Percentiles rank a stretch among this genome's conserved stretches.
phyloP scores from a whole-genome alignment of 345 rosid genomes.

The Lenwebbia sp. region DNA sequence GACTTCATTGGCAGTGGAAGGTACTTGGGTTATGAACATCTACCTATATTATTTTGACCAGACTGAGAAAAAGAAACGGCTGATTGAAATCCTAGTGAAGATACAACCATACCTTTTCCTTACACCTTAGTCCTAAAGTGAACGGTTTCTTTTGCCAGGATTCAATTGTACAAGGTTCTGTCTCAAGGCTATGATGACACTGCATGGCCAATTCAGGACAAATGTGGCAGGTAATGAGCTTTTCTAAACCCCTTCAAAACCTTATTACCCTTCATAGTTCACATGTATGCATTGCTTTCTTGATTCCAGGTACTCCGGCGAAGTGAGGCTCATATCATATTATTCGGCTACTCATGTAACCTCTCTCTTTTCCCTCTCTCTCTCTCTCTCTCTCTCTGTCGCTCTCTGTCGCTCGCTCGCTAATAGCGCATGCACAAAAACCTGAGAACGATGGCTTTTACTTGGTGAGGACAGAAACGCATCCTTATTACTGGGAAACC shows the following conservation, averaged over 20 bases:
- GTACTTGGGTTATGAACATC: constrained; percentile 13
- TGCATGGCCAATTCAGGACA: constrained; percentile 69
- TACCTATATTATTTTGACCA: not conserved
- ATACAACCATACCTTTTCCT: not conserved
- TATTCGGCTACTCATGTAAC: constrained; percentile 47
- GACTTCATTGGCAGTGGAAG: constrained; percentile 83
- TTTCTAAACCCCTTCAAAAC: not conserved
- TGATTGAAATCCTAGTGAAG: not conserved
- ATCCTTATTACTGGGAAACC: not conserved
- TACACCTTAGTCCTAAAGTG: not conserved
- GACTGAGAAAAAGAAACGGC: not conserved
- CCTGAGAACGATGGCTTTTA: not conserved
- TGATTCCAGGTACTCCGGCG: constrained; percentile 67
- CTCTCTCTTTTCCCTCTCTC: not conserved
- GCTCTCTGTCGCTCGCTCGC: not conserved
- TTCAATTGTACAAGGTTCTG: constrained; percentile 69
- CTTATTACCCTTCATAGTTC: not conserved
- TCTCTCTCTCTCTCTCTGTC: not conserved
- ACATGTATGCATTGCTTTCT: not conserved
- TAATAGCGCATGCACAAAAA: not conserved
- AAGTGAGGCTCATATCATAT: constrained; percentile 57
- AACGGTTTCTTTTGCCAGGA: constrained; percentile 18
- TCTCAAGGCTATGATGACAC: constrained; percentile 66
- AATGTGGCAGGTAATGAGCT: constrained; percentile 58
- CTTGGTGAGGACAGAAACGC: not conserved